A percentile compares a stretch with the other conserved stretches of the same genome.
These are phyloP conservation scores for Oenanthe javanica DNA, from an alignment of 140 eudicot species.

Conservation along the genomic window DNA sequence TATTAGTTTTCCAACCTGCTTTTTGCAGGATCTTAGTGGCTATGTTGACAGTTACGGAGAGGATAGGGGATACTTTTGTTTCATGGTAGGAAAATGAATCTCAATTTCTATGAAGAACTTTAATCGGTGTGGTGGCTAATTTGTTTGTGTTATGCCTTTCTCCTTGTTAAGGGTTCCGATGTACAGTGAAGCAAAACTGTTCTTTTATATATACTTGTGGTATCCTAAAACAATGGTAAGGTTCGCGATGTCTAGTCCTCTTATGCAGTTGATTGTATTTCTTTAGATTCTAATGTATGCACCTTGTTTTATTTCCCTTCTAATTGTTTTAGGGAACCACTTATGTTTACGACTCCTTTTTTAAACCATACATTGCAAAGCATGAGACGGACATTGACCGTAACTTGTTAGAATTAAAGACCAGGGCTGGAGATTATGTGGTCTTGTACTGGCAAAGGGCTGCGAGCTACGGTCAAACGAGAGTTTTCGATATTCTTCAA, in stretches of 20 bases:
- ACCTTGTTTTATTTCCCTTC: background rate
- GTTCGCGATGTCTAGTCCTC: background rate
- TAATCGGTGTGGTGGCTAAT: background rate
- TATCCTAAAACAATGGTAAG: slow-evolving; percentile 35
- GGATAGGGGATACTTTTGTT: slow-evolving; percentile 77
- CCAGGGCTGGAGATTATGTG: slow-evolving; percentile 20
- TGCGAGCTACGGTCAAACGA: slow-evolving; percentile 23
- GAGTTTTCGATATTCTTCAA: slow-evolving; percentile 32
- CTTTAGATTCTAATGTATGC: background rate
- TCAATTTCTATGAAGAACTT: background rate
- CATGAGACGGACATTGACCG: slow-evolving; percentile 36
- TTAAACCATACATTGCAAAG: slow-evolving; percentile 24
- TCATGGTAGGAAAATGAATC: slow-evolving; percentile 52
- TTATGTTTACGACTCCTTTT: slow-evolving; percentile 25
- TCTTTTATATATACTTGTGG: slow-evolving; percentile 35
- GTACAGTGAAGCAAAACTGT: slow-evolving; percentile 41
- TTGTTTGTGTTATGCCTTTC: background rate
- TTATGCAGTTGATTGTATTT: background rate
- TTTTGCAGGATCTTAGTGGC: slow-evolving; percentile 90
- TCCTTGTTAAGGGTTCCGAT: slow-evolving; percentile 34
- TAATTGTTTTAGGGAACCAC: slow-evolving; percentile 21
- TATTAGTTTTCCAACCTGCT: background rate
- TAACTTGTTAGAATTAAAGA: slow-evolving; percentile 26
- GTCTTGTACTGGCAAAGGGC: slow-evolving; percentile 22
- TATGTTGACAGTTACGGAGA: slow-evolving; percentile 66